Evolutionary conservation across 441 rosid species (phyloP).

Genomic region (Geranium incanum): DNA sequence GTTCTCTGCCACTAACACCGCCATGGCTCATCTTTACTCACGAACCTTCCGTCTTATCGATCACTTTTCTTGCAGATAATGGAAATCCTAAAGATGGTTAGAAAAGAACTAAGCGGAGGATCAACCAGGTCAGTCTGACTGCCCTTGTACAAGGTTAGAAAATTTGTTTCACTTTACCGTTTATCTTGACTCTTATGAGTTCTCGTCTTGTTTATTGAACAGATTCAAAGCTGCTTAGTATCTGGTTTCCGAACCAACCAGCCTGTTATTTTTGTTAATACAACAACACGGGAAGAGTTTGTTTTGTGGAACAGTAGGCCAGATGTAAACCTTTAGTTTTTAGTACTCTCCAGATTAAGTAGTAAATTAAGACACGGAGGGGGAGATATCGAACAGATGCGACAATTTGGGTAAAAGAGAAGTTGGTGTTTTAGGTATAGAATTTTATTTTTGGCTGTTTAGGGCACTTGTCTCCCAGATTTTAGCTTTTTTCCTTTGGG

Average conservation of each 20-base stretch:
- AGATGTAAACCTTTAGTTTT: background rate
- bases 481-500: background rate
- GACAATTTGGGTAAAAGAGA: background rate
- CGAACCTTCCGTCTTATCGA: background rate
- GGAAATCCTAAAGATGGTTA: constrained; percentile 3
- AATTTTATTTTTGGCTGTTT: background rate
- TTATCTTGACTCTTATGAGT: background rate
- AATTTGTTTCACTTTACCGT: background rate
- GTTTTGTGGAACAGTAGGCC: too few relatives aligned
- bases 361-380: background rate
- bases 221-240: background rate
- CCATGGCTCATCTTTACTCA: background rate
- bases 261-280: background rate
- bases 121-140: background rate
- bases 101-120: constrained; percentile 3
- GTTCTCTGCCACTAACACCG: background rate
- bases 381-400: background rate
- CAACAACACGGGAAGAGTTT: too few relatives aligned
- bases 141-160: background rate
- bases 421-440: background rate
- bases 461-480: background rate
- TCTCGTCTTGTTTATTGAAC: background rate
- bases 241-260: background rate
- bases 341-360: background rate
- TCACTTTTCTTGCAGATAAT: background rate